A percentile compares a stretch with the other conserved stretches of the same genome.
Evolutionary conservation across 2,329 filamentous ascomycete genomes (phyloP).

Genomic region (Trichophyton equinum): DNA sequence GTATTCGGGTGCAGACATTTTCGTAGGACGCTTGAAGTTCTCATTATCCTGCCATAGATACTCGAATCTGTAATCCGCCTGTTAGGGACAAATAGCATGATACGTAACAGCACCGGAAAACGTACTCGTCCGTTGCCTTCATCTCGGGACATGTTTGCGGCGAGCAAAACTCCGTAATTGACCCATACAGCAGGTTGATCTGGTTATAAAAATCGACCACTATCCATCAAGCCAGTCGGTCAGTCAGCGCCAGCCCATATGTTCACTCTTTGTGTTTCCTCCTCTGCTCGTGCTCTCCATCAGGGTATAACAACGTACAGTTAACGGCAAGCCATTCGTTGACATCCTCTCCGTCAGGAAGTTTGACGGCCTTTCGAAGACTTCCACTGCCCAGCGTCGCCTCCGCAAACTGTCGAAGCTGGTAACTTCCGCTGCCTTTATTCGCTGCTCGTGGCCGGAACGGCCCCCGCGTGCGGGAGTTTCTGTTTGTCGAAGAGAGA

Average conservation of each 20-base stretch:
- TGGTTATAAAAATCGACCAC: slow-evolving; percentile 99
- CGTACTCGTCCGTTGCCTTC: slow-evolving; percentile 98
- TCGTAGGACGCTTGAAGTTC: slow-evolving; percentile 88
- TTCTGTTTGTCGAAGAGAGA: slow-evolving; percentile 39
- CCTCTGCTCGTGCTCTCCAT: background rate
- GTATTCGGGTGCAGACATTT: slow-evolving; percentile 94
- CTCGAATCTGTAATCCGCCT: slow-evolving; percentile 55
- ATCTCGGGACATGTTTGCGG: slow-evolving; percentile 95
- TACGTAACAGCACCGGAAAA: background rate
- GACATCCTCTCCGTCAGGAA: slow-evolving; percentile 92
- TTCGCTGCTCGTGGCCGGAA: slow-evolving; percentile 77
- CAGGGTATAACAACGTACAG: slow-evolving; percentile 44
- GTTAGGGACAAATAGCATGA: background rate
- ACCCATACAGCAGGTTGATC: slow-evolving; percentile 96
- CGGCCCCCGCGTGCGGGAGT: slow-evolving; percentile 75
- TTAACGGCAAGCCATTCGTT: slow-evolving; percentile 99
- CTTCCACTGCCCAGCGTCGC: slow-evolving; percentile 91
- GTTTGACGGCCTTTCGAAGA: slow-evolving; percentile 86
- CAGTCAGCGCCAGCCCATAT: background rate
- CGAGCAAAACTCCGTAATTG: slow-evolving; percentile 98
- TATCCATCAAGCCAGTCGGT: slow-evolving; percentile 26
- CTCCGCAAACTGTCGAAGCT: slow-evolving; percentile 94
- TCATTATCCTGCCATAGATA: slow-evolving; percentile 98
- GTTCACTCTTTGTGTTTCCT: background rate
- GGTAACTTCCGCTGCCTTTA: slow-evolving; percentile 82